Percentiles rank a stretch among this genome's conserved stretches.
Evolutionary conservation across 108 stramenopile genomes (phyloP).

Genomic region (Skeletonema costatum): DNA sequence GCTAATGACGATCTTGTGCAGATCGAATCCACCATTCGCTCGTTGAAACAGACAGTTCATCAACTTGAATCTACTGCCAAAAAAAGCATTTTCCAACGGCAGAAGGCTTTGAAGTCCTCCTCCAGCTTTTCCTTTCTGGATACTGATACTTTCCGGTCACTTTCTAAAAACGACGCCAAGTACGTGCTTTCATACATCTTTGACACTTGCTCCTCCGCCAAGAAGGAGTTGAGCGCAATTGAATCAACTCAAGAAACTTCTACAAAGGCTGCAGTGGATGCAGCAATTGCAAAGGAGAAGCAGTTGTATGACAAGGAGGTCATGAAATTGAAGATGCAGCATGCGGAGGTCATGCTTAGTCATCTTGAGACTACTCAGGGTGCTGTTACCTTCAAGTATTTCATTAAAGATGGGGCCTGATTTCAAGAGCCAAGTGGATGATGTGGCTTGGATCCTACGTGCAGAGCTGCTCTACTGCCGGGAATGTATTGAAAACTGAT

Average conservation of each 20-base stretch:
- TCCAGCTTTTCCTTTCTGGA: slow-evolving; percentile 25
- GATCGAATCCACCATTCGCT: slow-evolving; percentile 15
- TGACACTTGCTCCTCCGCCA: slow-evolving; percentile 29
- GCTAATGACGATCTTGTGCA: slow-evolving; percentile 8
- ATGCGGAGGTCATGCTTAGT: slow-evolving; percentile 53
- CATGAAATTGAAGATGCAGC: slow-evolving; percentile 53
- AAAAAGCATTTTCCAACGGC: slow-evolving; percentile 29
- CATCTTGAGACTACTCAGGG: slow-evolving; percentile 57
- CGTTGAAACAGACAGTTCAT: slow-evolving; percentile 13
- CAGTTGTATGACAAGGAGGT: slow-evolving; percentile 36
- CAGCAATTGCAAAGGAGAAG: slow-evolving; percentile 40
- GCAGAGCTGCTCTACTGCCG: slow-evolving; percentile 24
- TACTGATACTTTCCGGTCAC: slow-evolving; percentile 27
- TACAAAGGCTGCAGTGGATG: slow-evolving; percentile 36
- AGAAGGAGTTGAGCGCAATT: slow-evolving; percentile 38
- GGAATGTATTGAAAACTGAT: slow-evolving; percentile 26
- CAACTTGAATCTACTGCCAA: slow-evolving; percentile 27
- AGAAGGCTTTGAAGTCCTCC: slow-evolving; percentile 1
- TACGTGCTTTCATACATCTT: slow-evolving; percentile 37
- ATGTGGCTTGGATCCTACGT: slow-evolving; percentile 43
- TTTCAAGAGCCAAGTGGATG: slow-evolving; percentile 28
- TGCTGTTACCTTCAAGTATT: slow-evolving; percentile 43
- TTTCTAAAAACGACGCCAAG: slow-evolving; percentile 39
- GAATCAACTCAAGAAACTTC: slow-evolving; percentile 45
- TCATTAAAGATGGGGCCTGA: slow-evolving; percentile 22